A percentile compares a stretch with the other conserved stretches of the same genome.
Evolutionary conservation across 73 alveolate species (phyloP).

Genomic region (Breviolum minutum): DNA sequence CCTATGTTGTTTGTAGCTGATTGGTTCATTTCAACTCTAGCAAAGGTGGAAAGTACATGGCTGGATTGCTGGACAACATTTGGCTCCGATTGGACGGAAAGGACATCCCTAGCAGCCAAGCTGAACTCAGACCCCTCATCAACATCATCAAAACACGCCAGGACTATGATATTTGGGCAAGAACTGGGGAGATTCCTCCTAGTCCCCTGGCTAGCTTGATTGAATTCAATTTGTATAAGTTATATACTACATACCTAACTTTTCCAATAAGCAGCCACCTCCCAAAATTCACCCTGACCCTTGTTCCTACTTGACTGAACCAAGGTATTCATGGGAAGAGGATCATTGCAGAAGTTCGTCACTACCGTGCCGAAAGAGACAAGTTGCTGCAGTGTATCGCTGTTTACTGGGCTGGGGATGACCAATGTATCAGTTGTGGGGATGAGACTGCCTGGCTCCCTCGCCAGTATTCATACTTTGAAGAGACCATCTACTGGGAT

Average conservation of each 20-base stretch:
- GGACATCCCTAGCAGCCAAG: not conserved
- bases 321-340: not conserved
- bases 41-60: not conserved
- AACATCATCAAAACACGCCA: not conserved
- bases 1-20: not conserved
- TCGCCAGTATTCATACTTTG: not conserved
- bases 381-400: not conserved
- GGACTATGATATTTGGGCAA: not conserved
- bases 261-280: not conserved
- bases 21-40: not conserved
- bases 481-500: conserved; percentile 7
- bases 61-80: conserved; percentile 22
- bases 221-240: not conserved
- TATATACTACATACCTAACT: not conserved
- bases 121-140: no score
- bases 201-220: not conserved
- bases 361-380: not conserved
- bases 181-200: not conserved
- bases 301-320: not conserved
- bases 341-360: not conserved
- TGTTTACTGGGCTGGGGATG: not conserved
- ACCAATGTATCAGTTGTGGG: conserved; percentile 10
- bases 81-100: not conserved
- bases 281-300: not conserved
- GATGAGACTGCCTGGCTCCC: not conserved